A percentile compares a stretch with the other conserved stretches of the same genome.
Evolutionary conservation across 164 flowering plant species (phyloP).

Genomic region (Litsea cubeba): DNA sequence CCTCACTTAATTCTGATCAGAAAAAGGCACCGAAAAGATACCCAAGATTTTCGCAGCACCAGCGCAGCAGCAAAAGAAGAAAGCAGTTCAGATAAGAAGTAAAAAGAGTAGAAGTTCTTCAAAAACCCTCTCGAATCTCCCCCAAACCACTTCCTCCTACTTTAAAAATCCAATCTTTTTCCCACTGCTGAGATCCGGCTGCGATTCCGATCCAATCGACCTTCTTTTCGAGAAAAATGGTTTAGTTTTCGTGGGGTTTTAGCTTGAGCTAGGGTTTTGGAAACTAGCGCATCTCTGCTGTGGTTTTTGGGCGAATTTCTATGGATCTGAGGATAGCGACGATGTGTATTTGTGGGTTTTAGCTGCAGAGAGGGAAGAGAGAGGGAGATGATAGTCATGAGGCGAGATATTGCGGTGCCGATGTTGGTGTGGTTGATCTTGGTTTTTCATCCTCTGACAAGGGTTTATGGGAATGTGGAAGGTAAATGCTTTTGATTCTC

Average conservation of each 20-base stretch:
- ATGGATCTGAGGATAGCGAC: background rate
- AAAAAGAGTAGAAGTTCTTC: background rate
- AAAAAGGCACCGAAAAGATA: conserved; percentile 21
- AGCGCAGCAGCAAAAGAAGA: background rate
- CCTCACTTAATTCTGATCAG: conserved; percentile 15
- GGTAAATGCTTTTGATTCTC: conserved; percentile 7
- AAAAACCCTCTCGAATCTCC: conserved; percentile 7
- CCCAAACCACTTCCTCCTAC: background rate
- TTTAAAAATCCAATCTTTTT: background rate
- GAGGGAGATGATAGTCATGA: conserved; percentile 19
- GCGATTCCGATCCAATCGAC: conserved; percentile 1
- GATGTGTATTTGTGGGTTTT: background rate
- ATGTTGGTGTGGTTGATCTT: conserved; percentile 24
- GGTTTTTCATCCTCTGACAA: conserved; percentile 23
- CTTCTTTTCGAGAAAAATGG: conserved; percentile 10
- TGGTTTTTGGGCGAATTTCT: conserved; percentile 5
- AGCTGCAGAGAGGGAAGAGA: conserved; percentile 2
- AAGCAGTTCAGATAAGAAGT: background rate
- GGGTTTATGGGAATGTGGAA: conserved; percentile 24
- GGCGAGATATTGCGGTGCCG: conserved; percentile 13
- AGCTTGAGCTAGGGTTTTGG: conserved; percentile 16
- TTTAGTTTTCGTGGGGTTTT: conserved; percentile 9
- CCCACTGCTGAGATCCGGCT: conserved; percentile 10
- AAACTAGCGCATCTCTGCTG: too few relatives aligned
- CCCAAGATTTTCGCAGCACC: conserved; percentile 11